Evolutionary conservation across 2,329 filamentous ascomycete genomes (phyloP), one percentile per base, ranked within the genome.

Genomic region (Aspergillus sp.): DNA sequence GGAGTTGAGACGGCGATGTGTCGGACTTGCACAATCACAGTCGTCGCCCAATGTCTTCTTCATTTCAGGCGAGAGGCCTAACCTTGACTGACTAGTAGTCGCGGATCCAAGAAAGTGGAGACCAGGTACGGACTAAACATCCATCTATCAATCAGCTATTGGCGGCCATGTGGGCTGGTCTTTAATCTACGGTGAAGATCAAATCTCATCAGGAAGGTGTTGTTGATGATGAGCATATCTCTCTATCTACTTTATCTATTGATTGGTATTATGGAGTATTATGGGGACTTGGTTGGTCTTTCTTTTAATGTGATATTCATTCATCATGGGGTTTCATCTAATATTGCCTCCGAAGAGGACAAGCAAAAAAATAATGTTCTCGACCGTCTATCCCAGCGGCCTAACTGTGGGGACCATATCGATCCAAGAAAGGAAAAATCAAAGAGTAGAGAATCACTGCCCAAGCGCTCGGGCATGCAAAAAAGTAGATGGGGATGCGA

Each of bases 401-500:
- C 58, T 59, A 57, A 60, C 59, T 58, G 59, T 63, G 59, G 61
- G 52, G 55, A 47, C 17, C 30, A 36, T 19, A 32, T 28, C 15
- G 32, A 21, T 25, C 32, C 32, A 38, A 55, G 45, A 51, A 60
- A 60, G 43, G 25, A 55, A 51, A 51, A 58, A 28, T 28, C 25
- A 28, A 28, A 58, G 55, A 63, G 58, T 28, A 61, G 58, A 58
- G 58, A 56, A 61, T 53, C 23, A 57, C 59, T 65, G 56, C 63
- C 63, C 58, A 61, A 65, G 25, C 56, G 39, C 50, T 63, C 39
- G 57, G 61, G 58, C 63, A 65, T 57, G 38, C 23, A 28, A 57
- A 57, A 28, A 28, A 49, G 43, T 58, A 58, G 45, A 62, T 64
- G 25, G 50, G 25, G 50, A 30, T 30, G 28, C 62, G 41, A 50